Evolutionary conservation across 2,329 filamentous ascomycete species (phyloP).

Genomic region (Lachnellula willkommii): DNA sequence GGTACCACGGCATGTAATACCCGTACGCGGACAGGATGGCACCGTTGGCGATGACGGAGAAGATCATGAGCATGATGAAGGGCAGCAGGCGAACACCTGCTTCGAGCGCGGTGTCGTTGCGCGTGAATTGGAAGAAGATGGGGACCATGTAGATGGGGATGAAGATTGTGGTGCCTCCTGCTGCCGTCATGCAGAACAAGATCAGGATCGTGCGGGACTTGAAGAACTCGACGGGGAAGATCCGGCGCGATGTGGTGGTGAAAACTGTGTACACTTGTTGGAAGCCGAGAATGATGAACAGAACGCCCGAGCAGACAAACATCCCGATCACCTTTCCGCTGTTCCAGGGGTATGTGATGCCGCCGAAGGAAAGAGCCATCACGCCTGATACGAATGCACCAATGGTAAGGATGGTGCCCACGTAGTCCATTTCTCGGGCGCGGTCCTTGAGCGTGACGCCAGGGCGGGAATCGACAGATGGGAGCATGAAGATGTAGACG

Average conservation of each 20-base stretch:
- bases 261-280: conserved; percentile 28
- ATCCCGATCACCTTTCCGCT: conserved; percentile 24
- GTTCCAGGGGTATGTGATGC: conserved; percentile 30
- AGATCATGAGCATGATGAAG: conserved; percentile 33
- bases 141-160: conserved; percentile 36
- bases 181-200: conserved; percentile 34
- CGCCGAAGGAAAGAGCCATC: conserved; percentile 33
- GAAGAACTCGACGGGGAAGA: conserved; percentile 32
- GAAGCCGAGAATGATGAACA: conserved; percentile 21
- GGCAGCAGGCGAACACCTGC: conserved; percentile 35
- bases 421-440: conserved; percentile 24
- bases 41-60: conserved; percentile 33
- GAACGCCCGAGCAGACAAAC: conserved; percentile 42
- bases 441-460: conserved; percentile 22
- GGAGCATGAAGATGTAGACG: conserved; percentile 36
- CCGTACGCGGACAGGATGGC: conserved; percentile 32
- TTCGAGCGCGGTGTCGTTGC: conserved; percentile 43
- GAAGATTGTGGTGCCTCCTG: conserved; percentile 22
- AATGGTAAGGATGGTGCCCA: conserved; percentile 29
- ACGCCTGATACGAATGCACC: conserved; percentile 31
- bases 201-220: conserved; percentile 35
- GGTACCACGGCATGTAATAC: conserved; percentile 38
- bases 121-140: conserved; percentile 48
- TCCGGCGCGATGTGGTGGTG: conserved; percentile 22
- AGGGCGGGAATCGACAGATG: conserved; percentile 30